These are phyloP conservation scores for Bonnemaisonia californica DNA, from an alignment of 31 red algal genomes.

Conservation along the genomic window DNA sequence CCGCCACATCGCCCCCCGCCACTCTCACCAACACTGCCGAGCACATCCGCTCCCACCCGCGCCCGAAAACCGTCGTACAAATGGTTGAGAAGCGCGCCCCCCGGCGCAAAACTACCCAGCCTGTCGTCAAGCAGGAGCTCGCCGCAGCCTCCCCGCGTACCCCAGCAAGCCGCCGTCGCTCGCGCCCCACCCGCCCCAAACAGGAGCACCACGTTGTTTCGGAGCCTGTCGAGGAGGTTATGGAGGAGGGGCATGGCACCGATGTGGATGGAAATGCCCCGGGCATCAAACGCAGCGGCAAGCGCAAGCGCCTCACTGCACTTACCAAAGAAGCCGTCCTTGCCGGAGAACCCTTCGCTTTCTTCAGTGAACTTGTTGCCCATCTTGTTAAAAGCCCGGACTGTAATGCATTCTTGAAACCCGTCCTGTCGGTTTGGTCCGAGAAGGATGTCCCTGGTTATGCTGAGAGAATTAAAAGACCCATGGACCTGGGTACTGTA, in stretches of 20 bases:
- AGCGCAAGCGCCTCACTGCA: conserved; percentile 31
- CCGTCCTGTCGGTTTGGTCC: conserved; percentile 65
- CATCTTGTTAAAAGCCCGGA: conserved; percentile 34
- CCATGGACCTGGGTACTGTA: conserved; percentile 96
- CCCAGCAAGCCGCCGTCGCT: conserved; percentile 7
- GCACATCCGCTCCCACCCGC: no score
- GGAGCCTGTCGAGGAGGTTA: conserved; percentile 30
- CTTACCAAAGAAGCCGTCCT: conserved; percentile 23
- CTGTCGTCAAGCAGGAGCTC: background rate
- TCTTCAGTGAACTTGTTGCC: conserved; percentile 41
- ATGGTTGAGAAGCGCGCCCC: background rate
- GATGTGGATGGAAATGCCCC: conserved; percentile 4
- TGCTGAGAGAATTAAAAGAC: conserved; percentile 59
- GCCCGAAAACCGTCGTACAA: no score
- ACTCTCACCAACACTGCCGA: no score
- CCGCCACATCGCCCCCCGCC: no score
- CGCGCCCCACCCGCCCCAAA: conserved; percentile 9
- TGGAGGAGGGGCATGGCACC: conserved; percentile 6
- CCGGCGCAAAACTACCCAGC: background rate
- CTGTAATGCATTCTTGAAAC: conserved; percentile 55
- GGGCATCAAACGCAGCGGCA: background rate
- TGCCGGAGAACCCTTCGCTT: conserved; percentile 20
- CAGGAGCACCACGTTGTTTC: background rate
- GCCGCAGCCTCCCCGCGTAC: background rate
- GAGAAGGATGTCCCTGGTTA: conserved; percentile 72